These are phyloP conservation scores for Exsudoporus frostii DNA, from an alignment of 768 basidiomycete genomes.

Conservation along the genomic window DNA sequence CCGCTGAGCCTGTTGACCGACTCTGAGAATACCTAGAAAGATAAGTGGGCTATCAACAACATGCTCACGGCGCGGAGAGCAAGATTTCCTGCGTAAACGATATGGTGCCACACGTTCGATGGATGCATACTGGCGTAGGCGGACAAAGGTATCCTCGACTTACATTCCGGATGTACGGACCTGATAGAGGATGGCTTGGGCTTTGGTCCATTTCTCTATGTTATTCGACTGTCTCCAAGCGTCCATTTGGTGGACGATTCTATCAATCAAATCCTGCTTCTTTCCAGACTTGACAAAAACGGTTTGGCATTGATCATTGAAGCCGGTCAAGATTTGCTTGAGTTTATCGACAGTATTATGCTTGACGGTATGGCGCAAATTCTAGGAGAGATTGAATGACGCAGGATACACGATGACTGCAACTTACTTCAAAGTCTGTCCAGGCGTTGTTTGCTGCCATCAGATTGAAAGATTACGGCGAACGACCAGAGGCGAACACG, in stretches of 20 bases:
- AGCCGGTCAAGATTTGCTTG: slow-evolving; percentile 73
- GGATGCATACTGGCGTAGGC: slow-evolving; percentile 6
- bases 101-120: slow-evolving; percentile 8
- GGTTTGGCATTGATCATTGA: slow-evolving; percentile 75
- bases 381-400: slow-evolving; percentile 40
- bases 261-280: slow-evolving; percentile 84
- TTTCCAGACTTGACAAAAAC: slow-evolving; percentile 74
- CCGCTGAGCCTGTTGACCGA: slow-evolving; percentile 24
- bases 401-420: slow-evolving; percentile 2
- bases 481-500: slow-evolving; percentile 4
- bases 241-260: slow-evolving; percentile 59
- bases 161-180: slow-evolving; percentile 65
- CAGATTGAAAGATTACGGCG: slow-evolving; percentile 13
- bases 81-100: slow-evolving; percentile 2
- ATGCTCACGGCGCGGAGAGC: slow-evolving; percentile 2
- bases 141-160: slow-evolving; percentile 36
- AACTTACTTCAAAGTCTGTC: slow-evolving; percentile 70
- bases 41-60: slow-evolving; percentile 15
- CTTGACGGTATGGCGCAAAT: slow-evolving; percentile 65
- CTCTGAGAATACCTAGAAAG: slow-evolving; percentile 27
- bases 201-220: slow-evolving; percentile 67
- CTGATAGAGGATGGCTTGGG: slow-evolving; percentile 62
- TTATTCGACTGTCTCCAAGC: slow-evolving; percentile 54
- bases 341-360: slow-evolving; percentile 83
- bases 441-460: slow-evolving; percentile 67